Conservation (phyloP, 257 asterid species). For the Nicotiana attenuata region DNA sequence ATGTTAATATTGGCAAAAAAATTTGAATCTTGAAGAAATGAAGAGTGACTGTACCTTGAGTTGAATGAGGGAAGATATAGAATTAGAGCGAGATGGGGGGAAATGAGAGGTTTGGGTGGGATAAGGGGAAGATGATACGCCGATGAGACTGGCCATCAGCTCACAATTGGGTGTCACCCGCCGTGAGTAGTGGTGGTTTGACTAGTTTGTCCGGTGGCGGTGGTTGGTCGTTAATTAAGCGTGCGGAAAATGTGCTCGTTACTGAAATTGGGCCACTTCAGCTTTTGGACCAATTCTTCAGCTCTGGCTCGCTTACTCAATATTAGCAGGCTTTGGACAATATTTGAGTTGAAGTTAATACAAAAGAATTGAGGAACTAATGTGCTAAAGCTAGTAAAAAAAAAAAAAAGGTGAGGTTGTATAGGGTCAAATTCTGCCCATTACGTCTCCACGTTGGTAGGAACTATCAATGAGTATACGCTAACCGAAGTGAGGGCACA, state of each 20-base stretch:
- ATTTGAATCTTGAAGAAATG: not conserved
- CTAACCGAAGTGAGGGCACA: too few relatives aligned
- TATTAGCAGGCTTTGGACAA: not conserved
- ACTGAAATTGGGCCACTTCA: not conserved
- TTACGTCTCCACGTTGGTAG: too few relatives aligned
- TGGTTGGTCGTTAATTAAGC: not conserved
- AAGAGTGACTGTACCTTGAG: conserved; percentile 36
- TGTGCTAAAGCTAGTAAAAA: too few relatives aligned
- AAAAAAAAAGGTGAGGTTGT: too few relatives aligned
- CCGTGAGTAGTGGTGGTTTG: conserved; percentile 11
- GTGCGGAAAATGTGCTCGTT: not conserved
- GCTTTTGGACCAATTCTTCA: not conserved
- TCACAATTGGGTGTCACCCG: not conserved
- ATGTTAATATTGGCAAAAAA: not conserved
- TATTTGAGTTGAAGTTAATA: not conserved
- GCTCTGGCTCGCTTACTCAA: not conserved
- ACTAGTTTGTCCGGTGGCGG: not conserved
- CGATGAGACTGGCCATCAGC: conserved; percentile 34
- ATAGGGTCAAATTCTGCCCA: too few relatives aligned
- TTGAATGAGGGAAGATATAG: conserved; percentile 18
- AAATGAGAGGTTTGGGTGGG: conserved; percentile 25
- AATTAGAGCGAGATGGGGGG: conserved; percentile 18
- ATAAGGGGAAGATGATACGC: conserved; percentile 33
- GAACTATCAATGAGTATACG: too few relatives aligned
- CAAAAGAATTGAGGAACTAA: not conserved